Conservation (phyloP, 208 protist species). For the Trypanosoma conorhini region DNA sequence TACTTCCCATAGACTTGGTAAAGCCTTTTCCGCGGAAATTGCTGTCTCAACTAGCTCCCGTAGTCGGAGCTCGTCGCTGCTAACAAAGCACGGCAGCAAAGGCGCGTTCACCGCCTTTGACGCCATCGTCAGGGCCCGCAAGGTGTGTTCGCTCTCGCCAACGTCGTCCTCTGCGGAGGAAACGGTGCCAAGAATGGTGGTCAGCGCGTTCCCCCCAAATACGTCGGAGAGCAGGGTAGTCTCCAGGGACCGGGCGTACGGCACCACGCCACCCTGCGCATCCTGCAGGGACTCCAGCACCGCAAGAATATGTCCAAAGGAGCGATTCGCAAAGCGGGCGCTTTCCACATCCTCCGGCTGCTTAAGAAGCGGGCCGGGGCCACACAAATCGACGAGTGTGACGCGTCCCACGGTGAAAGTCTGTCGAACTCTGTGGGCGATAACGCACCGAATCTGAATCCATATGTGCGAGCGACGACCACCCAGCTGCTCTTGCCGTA, state of each 20-base stretch:
- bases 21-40: conserved; percentile 37
- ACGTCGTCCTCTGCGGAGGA: conserved; percentile 21
- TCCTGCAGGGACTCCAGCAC: conserved; percentile 27
- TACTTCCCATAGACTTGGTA: conserved; percentile 25
- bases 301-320: conserved; percentile 27
- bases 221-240: conserved; percentile 47
- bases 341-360: conserved; percentile 50
- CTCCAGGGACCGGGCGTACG: conserved; percentile 35
- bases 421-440: conserved; percentile 36
- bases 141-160: conserved; percentile 26
- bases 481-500: conserved; percentile 31
- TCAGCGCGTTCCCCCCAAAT: conserved; percentile 53
- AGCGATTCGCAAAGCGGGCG: conserved; percentile 46
- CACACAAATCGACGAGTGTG: conserved; percentile 51
- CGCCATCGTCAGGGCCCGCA: conserved; percentile 31
- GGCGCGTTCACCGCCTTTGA: conserved; percentile 40
- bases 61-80: conserved; percentile 43
- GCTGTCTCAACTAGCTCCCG: conserved; percentile 35
- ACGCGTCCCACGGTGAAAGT: conserved; percentile 37
- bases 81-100: conserved; percentile 37
- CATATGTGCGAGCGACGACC: conserved; percentile 47
- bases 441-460: conserved; percentile 53
- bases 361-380: conserved; percentile 26
- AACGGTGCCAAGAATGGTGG: conserved; percentile 38
- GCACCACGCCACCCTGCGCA: conserved; percentile 27